Conservation (phyloP, 495 filamentous ascomycete genomes). For the Trichoderma gamsii region DNA sequence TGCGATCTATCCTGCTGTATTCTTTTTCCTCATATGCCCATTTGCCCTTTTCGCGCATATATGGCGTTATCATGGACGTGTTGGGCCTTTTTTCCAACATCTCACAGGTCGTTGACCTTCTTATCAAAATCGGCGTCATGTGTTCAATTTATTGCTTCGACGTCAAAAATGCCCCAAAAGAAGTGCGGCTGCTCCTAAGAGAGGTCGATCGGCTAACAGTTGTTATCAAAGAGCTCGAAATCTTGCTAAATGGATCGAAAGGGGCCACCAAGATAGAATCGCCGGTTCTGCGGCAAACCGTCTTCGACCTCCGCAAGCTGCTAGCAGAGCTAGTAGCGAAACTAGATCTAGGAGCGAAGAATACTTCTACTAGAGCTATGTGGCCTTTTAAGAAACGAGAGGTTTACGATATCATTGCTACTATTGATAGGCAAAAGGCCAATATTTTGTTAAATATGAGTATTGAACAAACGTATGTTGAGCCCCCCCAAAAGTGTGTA, state of each 20-base stretch:
- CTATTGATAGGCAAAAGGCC: background rate
- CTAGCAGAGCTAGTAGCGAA: background rate
- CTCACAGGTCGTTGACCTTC: background rate
- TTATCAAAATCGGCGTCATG: slow-evolving; percentile 6
- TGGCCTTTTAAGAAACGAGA: background rate
- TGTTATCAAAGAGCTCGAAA: background rate
- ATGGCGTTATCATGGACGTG: background rate
- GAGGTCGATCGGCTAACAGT: slow-evolving; percentile 3
- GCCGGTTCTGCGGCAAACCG: background rate
- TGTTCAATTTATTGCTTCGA: slow-evolving; percentile 1
- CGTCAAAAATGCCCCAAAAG: background rate
- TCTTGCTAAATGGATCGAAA: background rate
- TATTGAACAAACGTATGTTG: background rate
- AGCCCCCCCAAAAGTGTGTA: background rate
- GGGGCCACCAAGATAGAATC: background rate
- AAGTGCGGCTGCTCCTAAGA: background rate
- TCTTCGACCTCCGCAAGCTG: background rate
- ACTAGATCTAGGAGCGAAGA: background rate
- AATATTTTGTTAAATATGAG: background rate
- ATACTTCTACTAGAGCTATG: background rate
- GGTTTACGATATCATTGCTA: background rate
- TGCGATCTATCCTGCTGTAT: too few species aligned
- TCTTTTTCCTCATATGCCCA: too few species aligned
- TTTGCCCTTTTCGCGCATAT: background rate
- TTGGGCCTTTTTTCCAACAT: background rate